phyloP scores from a whole-genome alignment of 208 protist genomes.

The Tritrichomonas musculus region DNA sequence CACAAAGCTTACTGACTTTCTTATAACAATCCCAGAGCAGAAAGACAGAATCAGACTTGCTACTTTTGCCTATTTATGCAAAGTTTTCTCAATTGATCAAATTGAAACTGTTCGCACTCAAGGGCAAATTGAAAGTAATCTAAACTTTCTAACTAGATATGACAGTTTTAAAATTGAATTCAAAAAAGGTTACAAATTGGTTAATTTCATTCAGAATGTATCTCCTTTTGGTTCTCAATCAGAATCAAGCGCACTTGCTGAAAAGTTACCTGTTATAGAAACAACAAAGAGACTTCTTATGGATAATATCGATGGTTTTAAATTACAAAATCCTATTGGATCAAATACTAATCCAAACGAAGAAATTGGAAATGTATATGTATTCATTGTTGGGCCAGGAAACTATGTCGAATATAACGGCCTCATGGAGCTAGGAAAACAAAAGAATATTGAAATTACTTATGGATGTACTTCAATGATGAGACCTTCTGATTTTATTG shows the following conservation, averaged over 20 bases:
- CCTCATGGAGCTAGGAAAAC: neutral
- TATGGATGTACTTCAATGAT: constrained; percentile 10
- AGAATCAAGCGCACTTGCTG: neutral
- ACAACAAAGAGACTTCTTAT: neutral
- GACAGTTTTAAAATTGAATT: neutral
- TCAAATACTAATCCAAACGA: neutral
- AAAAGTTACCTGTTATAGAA: neutral
- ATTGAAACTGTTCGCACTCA: neutral
- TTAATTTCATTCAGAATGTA: neutral
- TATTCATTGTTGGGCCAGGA: constrained; percentile 14
- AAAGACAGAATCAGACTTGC: neutral
- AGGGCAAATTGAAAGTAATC: neutral
- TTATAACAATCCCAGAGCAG: neutral
- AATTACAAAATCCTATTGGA: neutral
- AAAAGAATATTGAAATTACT: neutral
- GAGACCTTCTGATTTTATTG: neutral
- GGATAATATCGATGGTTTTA: neutral
- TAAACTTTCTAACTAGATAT: neutral
- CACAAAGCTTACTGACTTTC: neutral
- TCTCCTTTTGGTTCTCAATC: neutral
- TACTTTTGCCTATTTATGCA: neutral
- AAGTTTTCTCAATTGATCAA: neutral
- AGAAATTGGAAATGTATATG: constrained; percentile 2
- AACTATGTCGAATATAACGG: neutral
- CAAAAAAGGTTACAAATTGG: neutral